Evolutionary conservation across 73 alveolate genomes (phyloP), one percentile per base, ranked within the genome.

Genomic region (Blepharisma japonicum): DNA sequence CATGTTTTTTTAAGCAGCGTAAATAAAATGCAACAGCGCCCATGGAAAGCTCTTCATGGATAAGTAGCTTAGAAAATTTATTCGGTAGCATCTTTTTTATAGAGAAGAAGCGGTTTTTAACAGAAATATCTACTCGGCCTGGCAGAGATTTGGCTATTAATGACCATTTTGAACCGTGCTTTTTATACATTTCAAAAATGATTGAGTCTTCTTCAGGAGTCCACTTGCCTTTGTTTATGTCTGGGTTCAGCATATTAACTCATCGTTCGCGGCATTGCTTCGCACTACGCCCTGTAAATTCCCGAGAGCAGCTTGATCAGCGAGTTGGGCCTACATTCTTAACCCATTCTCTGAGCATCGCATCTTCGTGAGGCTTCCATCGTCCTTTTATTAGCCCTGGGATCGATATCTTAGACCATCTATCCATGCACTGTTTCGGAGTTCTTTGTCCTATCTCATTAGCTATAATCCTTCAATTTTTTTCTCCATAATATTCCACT

Each of bases 211-310:
- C 98, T 87, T 87, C 89, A 42, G 71, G 77, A 45, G 88, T 88
- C 98, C 98, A 95, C 49, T 87, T 85, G 6, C 97, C 94, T 86
- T 93, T 95, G 50, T 88, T 91, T 4, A 95, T 90, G 38, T 78
- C 70, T 53, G 99, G 98, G 70, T 94, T 91, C 51, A 96, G 85
- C 72, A 91, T 90, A 68, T 96, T 96, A 77, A 84, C 87, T 97
- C 98, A 96, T 67, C 99, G 78, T 78, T 94, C 98, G 71, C 99
- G 72, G 61, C 99, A 96, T 70, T 96, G 89, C 82, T 96, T 96
- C 8, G 98, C 98, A 68, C 93, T 91, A 67, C 98, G 78, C 20
- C 93, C 93, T 42, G 82, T 70, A 6, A 90, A 79, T 18, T 54
- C 49, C 56, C 87, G 84, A 53, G 95, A 81, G 68, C 92, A 83